Evolutionary conservation across 2,329 filamentous ascomycete species (phyloP).

Genomic region (Sporothrix brasiliensis): DNA sequence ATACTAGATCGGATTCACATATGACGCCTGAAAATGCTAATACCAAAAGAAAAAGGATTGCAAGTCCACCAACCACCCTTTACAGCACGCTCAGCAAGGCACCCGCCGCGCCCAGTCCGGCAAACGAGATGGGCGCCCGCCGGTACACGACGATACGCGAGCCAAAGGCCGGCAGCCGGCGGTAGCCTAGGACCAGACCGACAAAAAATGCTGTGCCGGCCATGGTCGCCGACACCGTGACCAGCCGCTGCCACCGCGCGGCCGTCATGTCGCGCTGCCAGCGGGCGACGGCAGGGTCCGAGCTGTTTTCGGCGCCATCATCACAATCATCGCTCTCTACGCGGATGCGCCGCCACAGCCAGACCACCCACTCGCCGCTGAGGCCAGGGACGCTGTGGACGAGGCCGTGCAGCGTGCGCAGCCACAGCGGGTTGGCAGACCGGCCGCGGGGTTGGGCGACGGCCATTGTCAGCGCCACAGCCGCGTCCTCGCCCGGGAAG

Average conservation of each 20-base stretch:
- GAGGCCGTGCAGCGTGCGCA: conserved; percentile 42
- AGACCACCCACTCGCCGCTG: conserved; percentile 44
- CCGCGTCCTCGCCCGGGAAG: conserved; percentile 2
- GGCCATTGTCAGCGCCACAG: not conserved
- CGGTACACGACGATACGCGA: conserved; percentile 50
- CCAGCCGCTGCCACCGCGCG: conserved; percentile 39
- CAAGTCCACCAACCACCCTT: not conserved
- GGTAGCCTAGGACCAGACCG: conserved; percentile 46
- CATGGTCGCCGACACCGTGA: conserved; percentile 44
- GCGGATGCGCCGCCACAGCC: conserved; percentile 38
- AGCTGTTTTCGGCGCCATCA: not conserved
- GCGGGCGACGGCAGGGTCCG: conserved; percentile 35
- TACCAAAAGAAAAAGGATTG: not conserved
- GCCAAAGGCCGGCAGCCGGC: conserved; percentile 51
- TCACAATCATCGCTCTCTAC: conserved; percentile 35
- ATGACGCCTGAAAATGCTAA: conserved; percentile 12
- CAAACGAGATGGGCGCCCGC: conserved; percentile 43
- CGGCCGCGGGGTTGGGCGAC: not conserved
- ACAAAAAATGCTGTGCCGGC: conserved; percentile 46
- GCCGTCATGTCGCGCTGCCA: conserved; percentile 15
- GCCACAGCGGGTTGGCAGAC: conserved; percentile 32
- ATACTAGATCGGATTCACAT: not conserved
- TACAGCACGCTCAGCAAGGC: conserved; percentile 46
- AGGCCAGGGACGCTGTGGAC: conserved; percentile 42
- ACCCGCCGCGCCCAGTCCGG: conserved; percentile 53